A percentile compares a stretch with the other conserved stretches of the same genome.
Conservation (phyloP, 2,329 filamentous ascomycete species). For the Fusarium nanum region DNA sequence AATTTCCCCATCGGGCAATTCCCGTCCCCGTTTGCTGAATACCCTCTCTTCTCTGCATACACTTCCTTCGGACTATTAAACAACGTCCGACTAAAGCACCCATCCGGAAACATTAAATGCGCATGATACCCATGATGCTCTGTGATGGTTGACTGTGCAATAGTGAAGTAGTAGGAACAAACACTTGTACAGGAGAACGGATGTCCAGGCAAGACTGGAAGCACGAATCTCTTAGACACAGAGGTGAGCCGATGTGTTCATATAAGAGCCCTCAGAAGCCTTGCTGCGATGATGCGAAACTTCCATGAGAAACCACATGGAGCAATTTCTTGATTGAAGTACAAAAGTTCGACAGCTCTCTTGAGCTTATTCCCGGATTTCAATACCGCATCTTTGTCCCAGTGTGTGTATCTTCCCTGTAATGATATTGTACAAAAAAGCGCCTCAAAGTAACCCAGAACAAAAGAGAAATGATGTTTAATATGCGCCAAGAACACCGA, state of each 20-base stretch:
- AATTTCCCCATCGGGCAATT: conserved; percentile 42
- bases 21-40: conserved; percentile 45
- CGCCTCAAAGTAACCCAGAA: conserved; percentile 18
- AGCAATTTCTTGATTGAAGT: not conserved
- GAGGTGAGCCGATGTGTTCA: not conserved
- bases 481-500: not conserved
- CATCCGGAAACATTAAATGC: conserved; percentile 67
- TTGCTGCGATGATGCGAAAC: not conserved
- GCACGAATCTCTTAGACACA: too few species aligned
- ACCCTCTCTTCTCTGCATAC: conserved; percentile 41
- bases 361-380: not conserved
- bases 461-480: conserved; percentile 3
- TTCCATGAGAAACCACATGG: fast-evolving
- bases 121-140: conserved; percentile 55
- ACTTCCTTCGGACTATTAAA: not conserved
- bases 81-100: conserved; percentile 62
- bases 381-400: not conserved
- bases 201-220: too few species aligned
- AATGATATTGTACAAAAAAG: conserved; percentile 1
- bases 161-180: too few species aligned
- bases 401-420: not conserved
- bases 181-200: too few species aligned
- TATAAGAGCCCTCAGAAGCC: not conserved
- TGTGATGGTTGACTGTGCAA: too few species aligned
- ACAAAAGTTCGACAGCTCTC: not conserved